phyloP scores from a whole-genome alignment of 1,284 basidiomycete genomes.

The Malassezia obtusa region DNA sequence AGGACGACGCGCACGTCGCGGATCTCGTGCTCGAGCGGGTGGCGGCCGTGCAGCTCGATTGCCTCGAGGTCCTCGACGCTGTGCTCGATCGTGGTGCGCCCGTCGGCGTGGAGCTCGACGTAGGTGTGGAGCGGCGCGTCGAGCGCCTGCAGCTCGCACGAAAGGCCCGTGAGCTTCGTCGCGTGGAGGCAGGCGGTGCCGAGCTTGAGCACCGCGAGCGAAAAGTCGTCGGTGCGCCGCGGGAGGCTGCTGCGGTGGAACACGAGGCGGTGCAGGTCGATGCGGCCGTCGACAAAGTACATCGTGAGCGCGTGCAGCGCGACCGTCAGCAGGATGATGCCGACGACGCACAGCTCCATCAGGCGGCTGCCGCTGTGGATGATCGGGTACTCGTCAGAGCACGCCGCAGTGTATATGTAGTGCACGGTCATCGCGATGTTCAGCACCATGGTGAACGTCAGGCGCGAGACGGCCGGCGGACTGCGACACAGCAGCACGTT shows the following conservation, averaged over 20 bases:
- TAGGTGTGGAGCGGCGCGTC: constrained; percentile 26
- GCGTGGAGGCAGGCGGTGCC: constrained; percentile 41
- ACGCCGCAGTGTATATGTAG: constrained; percentile 20
- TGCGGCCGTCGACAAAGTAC: constrained; percentile 26
- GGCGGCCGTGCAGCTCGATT: constrained; percentile 5
- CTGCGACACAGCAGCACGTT: constrained; percentile 11
- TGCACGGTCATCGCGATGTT: constrained; percentile 26
- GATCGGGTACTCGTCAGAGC: constrained; percentile 28
- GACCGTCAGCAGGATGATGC: constrained; percentile 30
- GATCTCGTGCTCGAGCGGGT: constrained; percentile 24
- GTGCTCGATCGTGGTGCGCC: constrained; percentile 7
- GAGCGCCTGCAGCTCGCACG: constrained; percentile 27
- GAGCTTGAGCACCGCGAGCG: constrained; percentile 36
- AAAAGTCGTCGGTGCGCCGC: constrained; percentile 31
- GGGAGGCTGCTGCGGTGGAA: constrained; percentile 30
- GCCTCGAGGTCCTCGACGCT: constrained; percentile 8
- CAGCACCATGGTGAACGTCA: constrained; percentile 28
- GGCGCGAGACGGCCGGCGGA: constrained; percentile 21
- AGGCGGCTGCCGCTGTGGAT: constrained; percentile 30
- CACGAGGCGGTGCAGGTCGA: constrained; percentile 23
- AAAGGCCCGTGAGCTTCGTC: constrained; percentile 32
- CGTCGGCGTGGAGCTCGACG: constrained; percentile 29
- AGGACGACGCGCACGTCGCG: constrained; percentile 23
- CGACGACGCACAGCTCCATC: constrained; percentile 26
- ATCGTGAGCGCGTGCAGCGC: constrained; percentile 35